These are phyloP conservation scores for Saitozyma podzolica DNA, from an alignment of 768 basidiomycete genomes.

Conservation along the genomic window DNA sequence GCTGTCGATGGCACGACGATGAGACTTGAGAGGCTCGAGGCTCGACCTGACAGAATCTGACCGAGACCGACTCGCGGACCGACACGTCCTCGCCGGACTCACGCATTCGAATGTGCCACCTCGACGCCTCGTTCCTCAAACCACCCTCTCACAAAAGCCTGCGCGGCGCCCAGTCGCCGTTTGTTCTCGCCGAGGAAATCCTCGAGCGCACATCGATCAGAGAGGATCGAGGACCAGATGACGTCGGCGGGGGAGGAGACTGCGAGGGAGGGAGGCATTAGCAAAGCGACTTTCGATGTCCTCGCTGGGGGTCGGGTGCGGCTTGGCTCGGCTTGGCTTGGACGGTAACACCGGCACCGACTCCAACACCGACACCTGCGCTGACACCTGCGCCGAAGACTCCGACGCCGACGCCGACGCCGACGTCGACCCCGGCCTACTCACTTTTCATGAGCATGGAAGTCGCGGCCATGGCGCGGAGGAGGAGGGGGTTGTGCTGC, in stretches of 20 bases:
- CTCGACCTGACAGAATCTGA: too few species aligned
- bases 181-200: constrained; percentile 36
- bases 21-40: too few species aligned
- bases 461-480: constrained; percentile 46
- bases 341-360: too few species aligned
- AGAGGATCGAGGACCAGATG: constrained; percentile 36
- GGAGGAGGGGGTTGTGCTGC: constrained; percentile 44
- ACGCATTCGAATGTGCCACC: constrained; percentile 45
- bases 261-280: constrained; percentile 1
- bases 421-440: neutral
- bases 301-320: too few species aligned
- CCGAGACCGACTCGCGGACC: neutral
- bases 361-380: too few species aligned
- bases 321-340: too few species aligned
- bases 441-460: constrained; percentile 51
- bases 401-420: too few species aligned
- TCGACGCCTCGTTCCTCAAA: constrained; percentile 39
- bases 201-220: constrained; percentile 19
- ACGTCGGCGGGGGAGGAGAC: constrained; percentile 43
- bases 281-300: constrained; percentile 9
- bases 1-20: too few species aligned
- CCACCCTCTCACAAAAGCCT: constrained; percentile 39
- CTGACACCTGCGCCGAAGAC: too few species aligned
- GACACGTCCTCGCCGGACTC: too few species aligned
- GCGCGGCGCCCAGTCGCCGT: constrained; percentile 34